phyloP scores from a whole-genome alignment of 2,329 filamentous ascomycete genomes.

The Cladosporium sp. region DNA sequence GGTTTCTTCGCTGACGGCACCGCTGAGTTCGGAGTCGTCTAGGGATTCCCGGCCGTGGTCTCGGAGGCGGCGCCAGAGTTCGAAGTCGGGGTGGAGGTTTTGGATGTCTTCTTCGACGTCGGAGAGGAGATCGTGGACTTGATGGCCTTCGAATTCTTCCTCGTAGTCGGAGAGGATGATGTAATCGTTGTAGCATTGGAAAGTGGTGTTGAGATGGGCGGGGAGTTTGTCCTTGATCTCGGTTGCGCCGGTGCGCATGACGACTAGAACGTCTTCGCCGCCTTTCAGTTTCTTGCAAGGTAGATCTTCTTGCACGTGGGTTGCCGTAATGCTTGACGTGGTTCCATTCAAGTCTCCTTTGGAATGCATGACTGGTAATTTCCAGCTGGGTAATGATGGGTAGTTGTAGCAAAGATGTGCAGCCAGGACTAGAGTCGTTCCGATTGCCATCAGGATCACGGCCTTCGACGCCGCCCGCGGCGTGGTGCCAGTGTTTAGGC shows the following conservation, averaged over 20 bases:
- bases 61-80: slow-evolving; percentile 33
- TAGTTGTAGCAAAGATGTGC: slow-evolving; percentile 5
- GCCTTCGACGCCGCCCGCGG: slow-evolving; percentile 11
- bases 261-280: slow-evolving; percentile 48
- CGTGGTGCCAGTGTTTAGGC: background rate
- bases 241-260: slow-evolving; percentile 56
- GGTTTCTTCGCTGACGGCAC: slow-evolving; percentile 18
- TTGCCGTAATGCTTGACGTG: background rate
- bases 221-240: slow-evolving; percentile 53
- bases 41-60: slow-evolving; percentile 29
- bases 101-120: slow-evolving; percentile 29
- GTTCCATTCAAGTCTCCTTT: background rate
- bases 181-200: slow-evolving; percentile 52
- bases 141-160: slow-evolving; percentile 44
- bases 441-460: background rate
- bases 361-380: background rate
- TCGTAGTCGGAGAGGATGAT: slow-evolving; percentile 57
- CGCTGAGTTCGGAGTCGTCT: slow-evolving; percentile 25
- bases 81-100: slow-evolving; percentile 30
- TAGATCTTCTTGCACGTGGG: background rate
- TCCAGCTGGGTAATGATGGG: slow-evolving; percentile 2
- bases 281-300: slow-evolving; percentile 4
- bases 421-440: slow-evolving; percentile 5
- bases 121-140: slow-evolving; percentile 33
- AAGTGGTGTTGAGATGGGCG: slow-evolving; percentile 49